These are phyloP conservation scores for Talinum fruticosum DNA, from an alignment of 148 eudicot species.

Conservation along the genomic window DNA sequence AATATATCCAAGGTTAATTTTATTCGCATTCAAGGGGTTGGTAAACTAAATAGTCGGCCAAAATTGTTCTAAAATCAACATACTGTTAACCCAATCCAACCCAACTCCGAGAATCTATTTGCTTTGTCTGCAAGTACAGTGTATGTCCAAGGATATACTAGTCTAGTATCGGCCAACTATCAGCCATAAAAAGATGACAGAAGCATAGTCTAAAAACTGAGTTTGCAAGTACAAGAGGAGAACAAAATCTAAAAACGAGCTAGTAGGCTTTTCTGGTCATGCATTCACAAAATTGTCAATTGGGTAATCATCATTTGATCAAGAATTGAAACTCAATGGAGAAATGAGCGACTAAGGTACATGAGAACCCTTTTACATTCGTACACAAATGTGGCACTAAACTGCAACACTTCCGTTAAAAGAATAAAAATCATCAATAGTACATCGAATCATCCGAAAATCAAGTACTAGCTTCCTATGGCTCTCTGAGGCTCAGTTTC, in stretches of 20 bases:
- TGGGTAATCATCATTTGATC: background rate
- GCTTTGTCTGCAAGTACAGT: background rate
- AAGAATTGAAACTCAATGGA: background rate
- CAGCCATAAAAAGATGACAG: background rate
- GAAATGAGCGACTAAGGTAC: background rate
- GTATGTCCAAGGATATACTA: background rate
- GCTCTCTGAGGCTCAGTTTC: background rate
- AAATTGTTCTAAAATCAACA: no score
- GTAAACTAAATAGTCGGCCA: no score
- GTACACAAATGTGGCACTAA: background rate
- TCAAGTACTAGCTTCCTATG: background rate
- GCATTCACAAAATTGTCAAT: background rate
- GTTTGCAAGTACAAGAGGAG: background rate
- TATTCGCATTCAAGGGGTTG: no score
- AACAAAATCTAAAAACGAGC: background rate
- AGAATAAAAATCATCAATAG: constrained; percentile 7
- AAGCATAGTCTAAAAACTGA: background rate
- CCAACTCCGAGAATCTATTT: no score
- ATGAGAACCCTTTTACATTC: background rate
- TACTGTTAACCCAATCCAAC: background rate
- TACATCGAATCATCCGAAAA: background rate
- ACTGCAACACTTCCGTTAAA: constrained; percentile 8
- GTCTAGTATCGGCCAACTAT: no score
- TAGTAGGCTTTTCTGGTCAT: no score
- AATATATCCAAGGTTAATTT: background rate